A percentile compares a stretch with the other conserved stretches of the same genome.
Evolutionary conservation across 257 asterid species (phyloP).

Genomic region (Orobanche coerulescens): DNA sequence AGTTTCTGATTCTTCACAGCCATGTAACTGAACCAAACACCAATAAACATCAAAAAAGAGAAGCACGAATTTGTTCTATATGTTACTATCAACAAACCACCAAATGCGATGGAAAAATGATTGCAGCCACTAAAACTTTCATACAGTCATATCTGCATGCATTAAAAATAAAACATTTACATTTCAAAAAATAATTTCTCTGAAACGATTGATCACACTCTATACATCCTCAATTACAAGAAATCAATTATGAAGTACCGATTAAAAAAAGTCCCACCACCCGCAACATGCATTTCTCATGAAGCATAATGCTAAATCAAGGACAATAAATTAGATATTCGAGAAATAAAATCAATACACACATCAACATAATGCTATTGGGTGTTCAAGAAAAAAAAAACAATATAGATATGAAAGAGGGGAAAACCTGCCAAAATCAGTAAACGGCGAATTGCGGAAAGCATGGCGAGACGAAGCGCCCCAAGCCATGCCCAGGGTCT

Average conservation of each 20-base stretch:
- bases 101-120: background rate
- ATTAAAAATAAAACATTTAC: background rate
- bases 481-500: slow-evolving; percentile 88
- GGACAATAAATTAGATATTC: background rate
- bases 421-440: slow-evolving; percentile 75
- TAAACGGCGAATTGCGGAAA: slow-evolving; percentile 62
- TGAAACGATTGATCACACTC: background rate
- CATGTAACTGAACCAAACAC: slow-evolving; percentile 70
- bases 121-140: background rate
- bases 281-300: too few species aligned
- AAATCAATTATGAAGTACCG: background rate
- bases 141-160: background rate
- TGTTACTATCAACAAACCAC: background rate
- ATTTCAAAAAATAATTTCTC: background rate
- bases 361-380: too few species aligned
- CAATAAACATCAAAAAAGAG: slow-evolving; percentile 21
- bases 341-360: background rate
- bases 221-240: background rate
- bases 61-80: background rate
- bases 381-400: background rate
- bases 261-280: too few species aligned
- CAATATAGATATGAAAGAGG: too few species aligned
- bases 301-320: background rate
- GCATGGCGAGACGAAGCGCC: slow-evolving; percentile 63
- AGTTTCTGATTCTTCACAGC: slow-evolving; percentile 80